Base-by-base conservation (phyloP, 352 stramenopile species). In the Phytophthora litchii region DNA sequence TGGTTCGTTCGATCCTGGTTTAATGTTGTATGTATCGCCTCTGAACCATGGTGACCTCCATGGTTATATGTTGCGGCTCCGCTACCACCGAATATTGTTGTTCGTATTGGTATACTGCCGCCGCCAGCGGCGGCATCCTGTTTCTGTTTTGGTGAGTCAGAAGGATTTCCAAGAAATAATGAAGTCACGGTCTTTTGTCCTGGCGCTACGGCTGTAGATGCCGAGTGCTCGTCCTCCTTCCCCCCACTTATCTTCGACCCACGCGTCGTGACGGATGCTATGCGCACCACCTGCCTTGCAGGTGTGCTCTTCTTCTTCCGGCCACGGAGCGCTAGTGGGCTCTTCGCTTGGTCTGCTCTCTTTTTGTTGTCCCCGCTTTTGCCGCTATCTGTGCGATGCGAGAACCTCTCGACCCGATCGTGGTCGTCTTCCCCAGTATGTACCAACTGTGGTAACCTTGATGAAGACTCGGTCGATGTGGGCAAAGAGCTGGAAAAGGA, bases 1-100 rank as follows among this genome's bases (percentile, higher is more conserved):
- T 91, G 81, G 48, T 89, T 83, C 4, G 76, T 58, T 1, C 79
- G 77, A 5, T 91, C 81, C 48, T 86, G 78, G 51, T 84, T 87
- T 34, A 87, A 60, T 8, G 55, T 70, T 19, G 54, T 53, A 12
- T 60, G 41, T 11, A 67, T 69, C 12, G 36, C 50, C 2, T 76
- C 68, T 10, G 68, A 71, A 0, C 64, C 63, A 29, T 64, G 58
- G 3, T 70, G 60, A 8, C 45, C 37, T 38, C 43, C 37, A 40
- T 65, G 52, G 35, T 67, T 56, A 42, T 57, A 54, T 16, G 32
- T 58, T 6, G 29, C n/a, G 4, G 44, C 27, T 3, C 43, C 49
- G 13, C 29, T 64, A 11, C 57, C 41, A 1, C 52, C 32, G 29
- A 55, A 68, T 13, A 59, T 59, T 40, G 50, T 60, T 8, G 59